Base-by-base conservation (phyloP, 441 rosid species). In the Populus hybrid region DNA sequence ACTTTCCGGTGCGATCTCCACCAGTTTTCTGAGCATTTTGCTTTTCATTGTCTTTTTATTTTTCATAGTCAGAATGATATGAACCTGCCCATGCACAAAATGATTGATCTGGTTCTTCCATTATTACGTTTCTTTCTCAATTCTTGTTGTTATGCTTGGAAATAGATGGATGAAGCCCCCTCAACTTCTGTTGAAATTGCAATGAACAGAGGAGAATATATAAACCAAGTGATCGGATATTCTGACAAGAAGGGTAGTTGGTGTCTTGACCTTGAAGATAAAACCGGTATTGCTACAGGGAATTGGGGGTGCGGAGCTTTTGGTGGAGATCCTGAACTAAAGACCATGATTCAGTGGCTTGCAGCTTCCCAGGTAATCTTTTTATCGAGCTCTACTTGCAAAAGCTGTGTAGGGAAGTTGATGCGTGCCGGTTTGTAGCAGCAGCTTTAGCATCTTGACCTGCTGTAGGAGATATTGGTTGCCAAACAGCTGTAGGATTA, bases 291-390 rank as follows among this genome's bases (percentile, higher is more conserved):
- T 73, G 98, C 87, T 32, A 94, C 98, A 0, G 99, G 99, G 69
- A 96, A 94, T 82, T 94, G 99, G 98, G 98, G 99, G 14, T 94
- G 98, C 84, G 99, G 99, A 79, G 98, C 87, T 77, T 96, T 94
- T 88, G 97, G 99, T 69, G 99, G 98, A 81, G 99, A 96, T 80
- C 94, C 97, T 65, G 90, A 92, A 80, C 76, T 96, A 12, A 96
- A 96, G 90, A 72, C 91, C 81, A 83, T 90, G 46, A 87, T 92
- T 81, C 99, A 96, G 81, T 96, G 99, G 99, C 95, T 96, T 80
- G 97, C 98, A 79, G 95, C 97, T 78, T 94, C 99, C 36, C 97
- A 92, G 98, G 98, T 92, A 77, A 72, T 73, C 30, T 67, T 10
- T 40, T 75, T 34, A 67, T 8, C 10, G 32, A 18, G 18, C 30